Base-by-base conservation (phyloP, 352 stramenopile genomes). In the Globisporangium abappressorium region DNA sequence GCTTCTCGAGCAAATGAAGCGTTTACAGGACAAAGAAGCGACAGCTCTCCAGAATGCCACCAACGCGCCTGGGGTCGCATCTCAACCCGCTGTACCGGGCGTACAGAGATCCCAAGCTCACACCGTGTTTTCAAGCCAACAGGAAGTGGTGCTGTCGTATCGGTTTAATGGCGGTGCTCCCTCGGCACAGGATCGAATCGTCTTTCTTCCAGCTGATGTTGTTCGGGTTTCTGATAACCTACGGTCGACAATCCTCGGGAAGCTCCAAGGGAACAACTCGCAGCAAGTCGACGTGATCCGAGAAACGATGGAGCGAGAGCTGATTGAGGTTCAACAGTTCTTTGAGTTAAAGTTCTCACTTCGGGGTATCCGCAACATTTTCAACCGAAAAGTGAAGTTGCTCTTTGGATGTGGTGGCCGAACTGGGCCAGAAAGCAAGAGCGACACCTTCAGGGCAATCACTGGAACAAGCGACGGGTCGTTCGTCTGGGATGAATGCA, bases 401-500 rank as follows among this genome's bases (percentile, higher is more conserved):
- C 55, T 68, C 5, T 38, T 76, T 26, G 30, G 57, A 1, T 58
- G 36, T 7, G 28, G 26, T 3, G 65, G 30, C 12, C 59, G 60
- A 18, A 63, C 33, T 1, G 68, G 68, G 8, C 56, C 74, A 22
- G 61, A 70, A 5, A 55, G 70, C 57, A 74, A 80, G 38, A 80
- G 62, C n/a, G 77, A 74, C 9, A 43, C 69, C 2, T 82, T 79
- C 64, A 80, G 72, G 46, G 63, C 68, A 3, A 60, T 66, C 4
- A 76, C 68, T 3, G 65, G 64, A 30, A 57, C 66, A 26, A 66
- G 28, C 33, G 71, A 81, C 22, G 49, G 64, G 3, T 67, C 74
- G 3, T 83, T 84, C 59, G 74, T 89, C 1, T 82, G 72, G 74
- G 69, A 85, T 2, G 80, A 89, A 46, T 85, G 74, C 58, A 70